phyloP scores from a whole-genome alignment of 768 basidiomycete species.

The Crassisporium funariophilum region DNA sequence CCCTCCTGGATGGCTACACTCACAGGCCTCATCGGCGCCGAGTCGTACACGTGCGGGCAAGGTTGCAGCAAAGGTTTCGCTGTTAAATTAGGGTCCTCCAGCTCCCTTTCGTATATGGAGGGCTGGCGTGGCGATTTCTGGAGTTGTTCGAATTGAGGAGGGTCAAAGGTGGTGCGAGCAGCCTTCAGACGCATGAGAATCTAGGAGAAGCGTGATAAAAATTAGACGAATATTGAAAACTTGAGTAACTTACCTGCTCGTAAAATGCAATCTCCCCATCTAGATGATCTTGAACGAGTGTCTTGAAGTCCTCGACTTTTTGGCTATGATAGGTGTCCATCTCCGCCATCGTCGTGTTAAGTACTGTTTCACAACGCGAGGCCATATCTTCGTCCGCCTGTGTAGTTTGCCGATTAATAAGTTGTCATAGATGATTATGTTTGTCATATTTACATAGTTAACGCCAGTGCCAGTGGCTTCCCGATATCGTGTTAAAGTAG shows the following conservation, averaged over 20 bases:
- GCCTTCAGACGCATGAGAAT: slow-evolving; percentile 58
- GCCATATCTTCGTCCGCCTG: slow-evolving; percentile 68
- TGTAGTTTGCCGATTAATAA: neutral
- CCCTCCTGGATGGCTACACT: slow-evolving; percentile 75
- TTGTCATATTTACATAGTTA: slow-evolving; percentile 6
- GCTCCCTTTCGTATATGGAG: slow-evolving; percentile 76
- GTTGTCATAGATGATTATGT: neutral
- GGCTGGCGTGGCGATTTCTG: slow-evolving; percentile 55
- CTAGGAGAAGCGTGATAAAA: slow-evolving; percentile 27
- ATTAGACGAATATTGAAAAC: neutral
- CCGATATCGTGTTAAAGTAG: slow-evolving; percentile 66
- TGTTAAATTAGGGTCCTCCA: slow-evolving; percentile 44
- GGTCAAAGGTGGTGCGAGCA: slow-evolving; percentile 58
- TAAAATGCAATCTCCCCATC: slow-evolving; percentile 79
- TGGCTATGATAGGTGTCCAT: slow-evolving; percentile 79
- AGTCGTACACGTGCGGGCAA: slow-evolving; percentile 78
- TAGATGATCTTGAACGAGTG: slow-evolving; percentile 63
- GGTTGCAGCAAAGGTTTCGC: slow-evolving; percentile 65
- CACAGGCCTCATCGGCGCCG: slow-evolving; percentile 73
- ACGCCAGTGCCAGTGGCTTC: slow-evolving; percentile 41
- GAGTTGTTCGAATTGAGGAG: slow-evolving; percentile 50
- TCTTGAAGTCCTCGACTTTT: slow-evolving; percentile 69
- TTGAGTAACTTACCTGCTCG: slow-evolving; percentile 52
- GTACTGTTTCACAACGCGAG: slow-evolving; percentile 81
- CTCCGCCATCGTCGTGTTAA: slow-evolving; percentile 89